These are phyloP conservation scores for Salvia rosmarinus DNA, from an alignment of 257 asterid species.

Conservation along the genomic window DNA sequence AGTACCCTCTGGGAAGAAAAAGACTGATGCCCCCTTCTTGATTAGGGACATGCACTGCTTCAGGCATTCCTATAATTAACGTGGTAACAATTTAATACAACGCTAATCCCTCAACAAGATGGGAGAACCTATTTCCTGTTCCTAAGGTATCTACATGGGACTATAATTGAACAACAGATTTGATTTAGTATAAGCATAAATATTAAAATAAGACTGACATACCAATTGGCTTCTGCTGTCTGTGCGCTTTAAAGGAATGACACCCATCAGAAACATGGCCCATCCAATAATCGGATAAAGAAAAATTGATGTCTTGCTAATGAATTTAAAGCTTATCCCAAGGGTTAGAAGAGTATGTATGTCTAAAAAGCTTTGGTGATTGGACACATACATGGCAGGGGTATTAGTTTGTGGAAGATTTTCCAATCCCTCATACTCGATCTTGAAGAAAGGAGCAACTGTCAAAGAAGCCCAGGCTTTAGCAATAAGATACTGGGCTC, in stretches of 20 bases:
- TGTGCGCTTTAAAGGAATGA: constrained; percentile 90
- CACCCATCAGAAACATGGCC: constrained; percentile 95
- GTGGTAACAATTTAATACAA: constrained; percentile 23
- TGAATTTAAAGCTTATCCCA: constrained; percentile 90
- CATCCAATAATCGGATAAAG: constrained; percentile 91
- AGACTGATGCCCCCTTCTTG: constrained; percentile 91
- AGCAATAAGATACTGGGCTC: constrained; percentile 75
- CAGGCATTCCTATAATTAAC: constrained; percentile 72
- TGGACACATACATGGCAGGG: constrained; percentile 93
- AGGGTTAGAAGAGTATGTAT: constrained; percentile 88
- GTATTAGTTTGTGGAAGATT: constrained; percentile 73
- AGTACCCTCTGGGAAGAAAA: constrained; percentile 98
- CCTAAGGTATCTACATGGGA: background rate
- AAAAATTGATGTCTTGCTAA: constrained; percentile 92
- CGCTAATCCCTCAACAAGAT: constrained; percentile 7
- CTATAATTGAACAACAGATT: constrained; percentile 18
- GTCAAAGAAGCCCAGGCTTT: constrained; percentile 73
- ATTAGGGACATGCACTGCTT: constrained; percentile 78
- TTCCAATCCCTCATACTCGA: constrained; percentile 78
- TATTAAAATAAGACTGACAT: constrained; percentile 31
- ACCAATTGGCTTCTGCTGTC: constrained; percentile 97
- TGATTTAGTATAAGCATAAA: constrained; percentile 9
- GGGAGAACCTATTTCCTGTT: constrained; percentile 10
- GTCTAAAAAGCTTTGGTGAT: constrained; percentile 96
- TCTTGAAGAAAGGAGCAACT: constrained; percentile 72